Base-by-base conservation (phyloP, 2,329 filamentous ascomycete species). In the Colletotrichum incanum region DNA sequence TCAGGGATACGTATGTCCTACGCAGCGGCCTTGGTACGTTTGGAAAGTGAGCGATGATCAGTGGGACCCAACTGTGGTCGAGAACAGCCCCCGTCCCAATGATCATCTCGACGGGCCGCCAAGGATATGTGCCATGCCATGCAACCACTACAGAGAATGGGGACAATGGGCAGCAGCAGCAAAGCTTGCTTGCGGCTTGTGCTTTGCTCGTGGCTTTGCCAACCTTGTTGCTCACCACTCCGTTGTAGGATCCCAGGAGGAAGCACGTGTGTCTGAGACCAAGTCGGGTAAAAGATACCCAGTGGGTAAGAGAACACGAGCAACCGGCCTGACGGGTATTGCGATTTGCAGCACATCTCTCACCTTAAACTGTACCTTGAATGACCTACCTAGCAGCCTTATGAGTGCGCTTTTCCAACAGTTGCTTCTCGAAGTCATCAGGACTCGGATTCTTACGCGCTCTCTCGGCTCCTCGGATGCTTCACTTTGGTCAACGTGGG, bases 341-440 rank as follows among this genome's bases (percentile, higher is more conserved):
- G 60, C n/a, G 65, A 72, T 72, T 64, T 56, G 67, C 69, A 63
- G 65, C 34, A 55, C 43, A 68, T 71, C 65, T 64, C 58, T 60
- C 37, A 72, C 69, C 54, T 68, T 72, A 72, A 59, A 54, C 34
- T 31, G 28, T 54, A 72, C 59, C 59, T 64, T 72, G 56, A 60
- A 34, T 26, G n/a, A 14, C 45, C 45, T 62, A 26, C 41, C 56
- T 14, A 31, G 39, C 63, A 55, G 28, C 28, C 50, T 56, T 26
- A 16, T 41, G 26, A 31, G n/a, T 11, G 9, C 11, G 45, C 5
- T 45, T 14, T 20, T 23, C n/a, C 45, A 8, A n/a, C 5, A 8
- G 11, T 23, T 12, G 20, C 45, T 26, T 2, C 9, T 23, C 11
- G 45, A 12, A 12, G 47, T 49, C 47, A 14, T 49, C 47, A 4